phyloP scores from a whole-genome alignment of 164 flowering plant species.

The Platanus orientalis region DNA sequence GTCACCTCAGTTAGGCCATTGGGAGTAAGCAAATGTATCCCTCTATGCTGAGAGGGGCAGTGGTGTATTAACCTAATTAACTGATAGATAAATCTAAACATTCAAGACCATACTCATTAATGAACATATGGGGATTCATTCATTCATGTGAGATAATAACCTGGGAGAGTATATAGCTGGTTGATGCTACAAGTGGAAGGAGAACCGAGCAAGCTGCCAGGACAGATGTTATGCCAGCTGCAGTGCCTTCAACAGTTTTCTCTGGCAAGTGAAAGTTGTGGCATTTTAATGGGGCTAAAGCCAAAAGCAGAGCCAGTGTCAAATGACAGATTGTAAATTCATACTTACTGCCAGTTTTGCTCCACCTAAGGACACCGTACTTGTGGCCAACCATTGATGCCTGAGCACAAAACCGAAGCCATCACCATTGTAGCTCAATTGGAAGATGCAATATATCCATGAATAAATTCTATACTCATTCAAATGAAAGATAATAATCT shows the following conservation, averaged over 20 bases:
- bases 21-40: no score
- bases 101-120: not conserved
- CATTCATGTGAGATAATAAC: constrained; percentile 29
- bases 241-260: constrained; percentile 98
- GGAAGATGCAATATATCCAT: not conserved
- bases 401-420: constrained; percentile 27
- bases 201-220: constrained; percentile 78
- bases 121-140: not conserved
- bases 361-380: constrained; percentile 96
- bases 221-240: constrained; percentile 97
- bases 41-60: no score
- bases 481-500: not conserved
- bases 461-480: not conserved
- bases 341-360: constrained; percentile 91
- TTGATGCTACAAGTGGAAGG: constrained; percentile 80
- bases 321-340: not conserved
- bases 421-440: not conserved
- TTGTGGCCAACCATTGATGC: constrained; percentile 97
- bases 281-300: not conserved
- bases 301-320: not conserved
- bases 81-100: no score
- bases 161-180: constrained; percentile 71
- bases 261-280: constrained; percentile 32
- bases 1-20: no score
- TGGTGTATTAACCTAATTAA: no score